A percentile compares a stretch with the other conserved stretches of the same genome.
These are phyloP conservation scores for Globisporangium barbulae DNA, from an alignment of 352 stramenopile genomes.

Conservation along the genomic window DNA sequence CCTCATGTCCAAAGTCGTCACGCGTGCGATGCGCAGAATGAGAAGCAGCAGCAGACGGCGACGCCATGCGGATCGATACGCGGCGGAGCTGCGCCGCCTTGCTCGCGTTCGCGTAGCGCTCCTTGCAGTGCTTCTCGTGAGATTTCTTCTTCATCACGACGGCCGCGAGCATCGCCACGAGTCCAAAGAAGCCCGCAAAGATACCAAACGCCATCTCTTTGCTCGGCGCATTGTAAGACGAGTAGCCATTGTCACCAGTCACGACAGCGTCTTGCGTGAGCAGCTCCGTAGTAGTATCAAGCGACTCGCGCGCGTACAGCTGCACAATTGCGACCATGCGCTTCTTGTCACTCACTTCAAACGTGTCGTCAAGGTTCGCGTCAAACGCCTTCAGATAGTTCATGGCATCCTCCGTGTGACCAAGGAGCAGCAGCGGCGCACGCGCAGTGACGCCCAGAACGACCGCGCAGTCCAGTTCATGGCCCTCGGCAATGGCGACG, in stretches of 20 bases:
- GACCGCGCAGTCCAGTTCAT: constrained; percentile 19
- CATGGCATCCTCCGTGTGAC: constrained; percentile 8
- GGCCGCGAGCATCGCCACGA: constrained; percentile 60
- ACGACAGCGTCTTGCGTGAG: background rate
- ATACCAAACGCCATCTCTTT: constrained; percentile 59
- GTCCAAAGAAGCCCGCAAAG: constrained; percentile 44
- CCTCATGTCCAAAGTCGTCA: constrained; percentile 27
- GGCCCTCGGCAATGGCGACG: constrained; percentile 7
- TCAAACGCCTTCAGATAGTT: constrained; percentile 13
- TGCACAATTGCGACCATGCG: constrained; percentile 13
- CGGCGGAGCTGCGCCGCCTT: constrained; percentile 66
- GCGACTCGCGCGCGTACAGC: constrained; percentile 1
- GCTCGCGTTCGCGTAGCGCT: constrained; percentile 55
- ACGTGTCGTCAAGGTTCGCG: constrained; percentile 11
- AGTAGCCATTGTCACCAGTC: constrained; percentile 1
- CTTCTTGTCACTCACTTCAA: constrained; percentile 7
- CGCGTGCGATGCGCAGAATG: background rate
- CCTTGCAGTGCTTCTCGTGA: constrained; percentile 51
- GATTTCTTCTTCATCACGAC: constrained; percentile 55
- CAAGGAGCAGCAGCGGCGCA: constrained; percentile 5
- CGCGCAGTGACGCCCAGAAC: constrained; percentile 19
- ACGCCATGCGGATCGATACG: constrained; percentile 69
- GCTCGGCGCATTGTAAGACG: constrained; percentile 47
- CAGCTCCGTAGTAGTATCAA: background rate
- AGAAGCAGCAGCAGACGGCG: background rate